Percentiles rank a stretch among this genome's conserved stretches.
Evolutionary conservation across 306 rosid genomes (phyloP).

Genomic region (Ziziphus jujuba): DNA sequence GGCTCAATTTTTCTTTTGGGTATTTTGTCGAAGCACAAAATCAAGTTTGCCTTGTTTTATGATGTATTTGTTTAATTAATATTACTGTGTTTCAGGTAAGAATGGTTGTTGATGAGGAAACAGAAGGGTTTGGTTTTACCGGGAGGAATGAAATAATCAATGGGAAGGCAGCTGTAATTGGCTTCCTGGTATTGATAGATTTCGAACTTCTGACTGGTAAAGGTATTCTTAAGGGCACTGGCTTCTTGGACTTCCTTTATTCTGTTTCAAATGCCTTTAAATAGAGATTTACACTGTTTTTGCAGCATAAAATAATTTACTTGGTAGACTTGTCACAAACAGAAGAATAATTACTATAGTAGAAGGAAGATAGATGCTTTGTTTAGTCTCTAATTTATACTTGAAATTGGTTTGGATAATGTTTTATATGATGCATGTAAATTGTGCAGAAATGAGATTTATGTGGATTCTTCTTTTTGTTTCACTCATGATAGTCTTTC

Average conservation of each 20-base stretch:
- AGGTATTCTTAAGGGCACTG: conserved; percentile 90
- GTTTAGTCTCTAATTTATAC: not conserved
- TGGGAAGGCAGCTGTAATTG: conserved; percentile 85
- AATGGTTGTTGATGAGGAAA: conserved; percentile 80
- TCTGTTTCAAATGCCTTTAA: conserved; percentile 62
- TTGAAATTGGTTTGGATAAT: not conserved
- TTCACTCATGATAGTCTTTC: no score
- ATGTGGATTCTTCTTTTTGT: not conserved
- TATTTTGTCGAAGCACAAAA: conserved; percentile 2
- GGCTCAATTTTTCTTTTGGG: not conserved
- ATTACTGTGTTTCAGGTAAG: conserved; percentile 47
- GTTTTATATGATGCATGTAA: not conserved
- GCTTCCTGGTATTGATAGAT: conserved; percentile 86
- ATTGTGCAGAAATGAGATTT: not conserved
- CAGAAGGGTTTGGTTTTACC: conserved; percentile 71
- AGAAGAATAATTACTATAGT: no score
- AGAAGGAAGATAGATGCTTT: not conserved
- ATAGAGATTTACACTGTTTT: conserved; percentile 26
- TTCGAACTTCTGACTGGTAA: conserved; percentile 94
- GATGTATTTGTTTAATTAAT: not conserved
- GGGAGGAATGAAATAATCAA: conserved; percentile 77
- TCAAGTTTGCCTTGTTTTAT: not conserved
- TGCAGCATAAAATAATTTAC: not conserved
- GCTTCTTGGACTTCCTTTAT: conserved; percentile 90
- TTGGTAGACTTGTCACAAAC: no score